Base-by-base conservation (phyloP, 768 basidiomycete genomes). In the Trametes gibbosa region DNA sequence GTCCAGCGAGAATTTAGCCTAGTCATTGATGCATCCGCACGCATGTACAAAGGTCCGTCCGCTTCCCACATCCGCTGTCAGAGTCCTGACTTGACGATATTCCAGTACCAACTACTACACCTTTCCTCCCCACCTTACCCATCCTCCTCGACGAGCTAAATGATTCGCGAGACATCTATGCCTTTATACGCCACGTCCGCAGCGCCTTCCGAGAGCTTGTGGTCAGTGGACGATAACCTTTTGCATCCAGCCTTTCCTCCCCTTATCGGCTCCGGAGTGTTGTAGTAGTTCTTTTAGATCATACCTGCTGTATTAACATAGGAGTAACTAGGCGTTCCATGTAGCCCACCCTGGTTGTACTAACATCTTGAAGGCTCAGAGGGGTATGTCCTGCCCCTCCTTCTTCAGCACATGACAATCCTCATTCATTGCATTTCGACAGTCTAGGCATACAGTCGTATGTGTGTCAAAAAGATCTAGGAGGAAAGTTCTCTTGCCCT, bases 91-190 rank as follows among this genome's bases (percentile, higher is more conserved):
- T 24, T 17, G 24, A 16, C 45, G 29, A 5, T 32, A 10, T 10
- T 5, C 29, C 65, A 95, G 94, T 95, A 0, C 81, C 90, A n/a
- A 91, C 89, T 23, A 85, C 85, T 6, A 87, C 85, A 8, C 93
- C 92, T 0, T 77, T 80, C 9, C 75, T 95, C 5, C 82, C 88
- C 0, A 75, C 79, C 0, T 75, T 95, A 45, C 81, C 86, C 0
- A 79, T 88, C 17, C 74, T 95, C 7, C 74, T 95, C 25, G 84
- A 83, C 47, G 79, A 81, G 29, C 80, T 95, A 41, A 92, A 92
- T 66, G 80, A 82, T 21, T 83, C 85, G 3, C 73, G 83, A 34
- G 84, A 94, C 53, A 74, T 95, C 2, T 88, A 84, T 64, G 72
- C 66, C 1, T 95, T 96, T 69, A 84, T 95, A 53, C 83, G 81